Conservation (phyloP, 2,329 filamentous ascomycete genomes). For the Cadophora malorum region DNA sequence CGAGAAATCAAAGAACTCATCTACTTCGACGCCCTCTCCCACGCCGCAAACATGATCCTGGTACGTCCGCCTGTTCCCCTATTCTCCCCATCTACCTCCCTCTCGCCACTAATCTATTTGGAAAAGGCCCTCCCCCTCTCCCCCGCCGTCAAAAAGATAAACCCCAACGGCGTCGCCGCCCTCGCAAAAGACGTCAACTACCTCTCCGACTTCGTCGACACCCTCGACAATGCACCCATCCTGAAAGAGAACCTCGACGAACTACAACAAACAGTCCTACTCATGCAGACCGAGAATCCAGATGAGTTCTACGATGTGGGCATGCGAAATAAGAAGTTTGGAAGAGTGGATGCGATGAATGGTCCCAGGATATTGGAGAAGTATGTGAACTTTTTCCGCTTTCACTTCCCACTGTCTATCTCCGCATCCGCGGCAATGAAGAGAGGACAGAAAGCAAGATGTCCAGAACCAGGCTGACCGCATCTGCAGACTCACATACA, state of each 20-base stretch:
- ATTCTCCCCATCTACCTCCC: too few species aligned
- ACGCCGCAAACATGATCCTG: slow-evolving; percentile 86
- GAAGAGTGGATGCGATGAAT: slow-evolving; percentile 88
- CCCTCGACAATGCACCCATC: slow-evolving; percentile 83
- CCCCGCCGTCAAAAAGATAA: slow-evolving; percentile 79
- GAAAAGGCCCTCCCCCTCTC: slow-evolving; percentile 28
- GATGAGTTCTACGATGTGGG: slow-evolving; percentile 97
- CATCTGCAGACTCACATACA: slow-evolving; percentile 64
- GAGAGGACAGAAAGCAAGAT: too few species aligned
- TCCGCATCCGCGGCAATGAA: too few species aligned
- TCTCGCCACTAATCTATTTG: too few species aligned
- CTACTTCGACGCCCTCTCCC: slow-evolving; percentile 93
- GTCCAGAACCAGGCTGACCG: slow-evolving; percentile 20
- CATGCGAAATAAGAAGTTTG: slow-evolving; percentile 90
- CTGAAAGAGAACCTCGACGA: slow-evolving; percentile 90
- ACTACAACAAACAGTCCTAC: slow-evolving; percentile 86
- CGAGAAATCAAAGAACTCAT: slow-evolving; percentile 97
- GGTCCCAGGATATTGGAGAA: slow-evolving; percentile 92
- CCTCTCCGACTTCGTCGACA: slow-evolving; percentile 84
- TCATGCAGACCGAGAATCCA: slow-evolving; percentile 88
- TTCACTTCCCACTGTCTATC: neutral
- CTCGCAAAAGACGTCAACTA: slow-evolving; percentile 85
- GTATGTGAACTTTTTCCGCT: slow-evolving; percentile 52
- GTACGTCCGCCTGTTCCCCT: too few species aligned
- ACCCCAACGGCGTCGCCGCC: slow-evolving; percentile 81